Base-by-base conservation (phyloP, 2,329 filamentous ascomycete species). In the Stemphylium lycopersici region DNA sequence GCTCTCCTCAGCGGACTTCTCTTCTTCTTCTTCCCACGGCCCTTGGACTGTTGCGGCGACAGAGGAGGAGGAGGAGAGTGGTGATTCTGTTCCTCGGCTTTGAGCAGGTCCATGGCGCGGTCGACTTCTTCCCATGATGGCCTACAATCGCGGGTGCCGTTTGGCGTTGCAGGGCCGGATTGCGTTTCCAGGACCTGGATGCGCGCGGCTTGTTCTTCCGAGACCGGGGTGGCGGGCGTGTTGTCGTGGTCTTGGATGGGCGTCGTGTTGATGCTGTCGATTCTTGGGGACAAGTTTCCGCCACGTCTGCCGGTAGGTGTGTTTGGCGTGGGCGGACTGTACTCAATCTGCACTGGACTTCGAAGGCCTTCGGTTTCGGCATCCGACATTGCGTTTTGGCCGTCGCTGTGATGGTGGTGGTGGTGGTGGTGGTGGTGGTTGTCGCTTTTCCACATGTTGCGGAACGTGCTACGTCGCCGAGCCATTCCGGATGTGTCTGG, bases 121-220 rank as follows among this genome's bases (percentile, higher is more conserved):
- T 74, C 70, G 6, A 74, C 71, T 49, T 73, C 72, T 34, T 74
- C 72, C 73, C 73, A 76, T 15, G 67, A 72, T 0, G 72, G 71
- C 6, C 69, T 55, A 34, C 61, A 68, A 52, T 78, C 76, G 24
- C 77, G 65, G 12, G 71, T 75, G 0, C 78, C 78, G 20, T 72
- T 74, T 0, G 78, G 78, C 10, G 78, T 79, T 2, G 76, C 74
- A 22, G 78, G 77, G 0, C 77, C 75, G 26, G 77, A 79, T 56
- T 78, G 77, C 7, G 76, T 78, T 44, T 71, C 73, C 6, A 75
- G 58, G 0, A 73, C 70, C 37, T 67, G 59, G 4, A 71, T 55
- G 22, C 70, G 62, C 36, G 63, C 58, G 20, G 67, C 65, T 54
- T 71, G 62, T n/a, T 73, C 67, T 31, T 68, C 58, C 2, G 56